A percentile compares a stretch with the other conserved stretches of the same genome.
Evolutionary conservation across 371 early-diverging fungal genomes (phyloP).

Genomic region (Encephalitozoon romaleae): DNA sequence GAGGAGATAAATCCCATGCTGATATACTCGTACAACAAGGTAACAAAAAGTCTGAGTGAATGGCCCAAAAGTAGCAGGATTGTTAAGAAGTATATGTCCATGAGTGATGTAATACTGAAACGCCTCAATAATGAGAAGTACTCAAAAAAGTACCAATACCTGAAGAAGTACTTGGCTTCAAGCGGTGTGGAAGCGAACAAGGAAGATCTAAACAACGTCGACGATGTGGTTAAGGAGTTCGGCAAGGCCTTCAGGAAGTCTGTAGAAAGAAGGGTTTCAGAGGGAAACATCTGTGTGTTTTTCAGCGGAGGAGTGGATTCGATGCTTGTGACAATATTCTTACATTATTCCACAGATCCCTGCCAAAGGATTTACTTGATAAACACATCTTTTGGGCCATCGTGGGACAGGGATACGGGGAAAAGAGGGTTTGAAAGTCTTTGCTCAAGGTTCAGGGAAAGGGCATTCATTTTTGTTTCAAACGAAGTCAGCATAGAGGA

Average conservation of each 20-base stretch:
- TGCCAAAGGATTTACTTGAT: constrained; percentile 33
- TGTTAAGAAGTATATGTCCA: neutral
- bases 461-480: constrained; percentile 35
- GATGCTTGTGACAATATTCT: constrained; percentile 28
- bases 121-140: neutral
- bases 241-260: neutral
- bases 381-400: constrained; percentile 39
- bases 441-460: neutral
- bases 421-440: constrained; percentile 5
- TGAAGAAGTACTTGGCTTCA: neutral
- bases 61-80: neutral
- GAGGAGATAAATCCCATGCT: constrained; percentile 32
- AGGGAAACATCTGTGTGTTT: neutral
- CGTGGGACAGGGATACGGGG: constrained; percentile 35
- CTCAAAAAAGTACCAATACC: neutral
- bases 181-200: neutral
- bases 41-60: neutral
- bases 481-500: constrained; percentile 32
- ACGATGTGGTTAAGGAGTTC: neutral
- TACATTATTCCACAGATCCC: neutral
- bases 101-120: neutral
- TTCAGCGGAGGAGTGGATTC: constrained; percentile 56
- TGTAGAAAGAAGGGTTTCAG: neutral
- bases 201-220: neutral
- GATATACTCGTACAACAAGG: constrained; percentile 36